Evolutionary conservation across 192 early-diverging fungal species (phyloP), one percentile per base, ranked within the genome.

Genomic region (Linnemannia exigua): DNA sequence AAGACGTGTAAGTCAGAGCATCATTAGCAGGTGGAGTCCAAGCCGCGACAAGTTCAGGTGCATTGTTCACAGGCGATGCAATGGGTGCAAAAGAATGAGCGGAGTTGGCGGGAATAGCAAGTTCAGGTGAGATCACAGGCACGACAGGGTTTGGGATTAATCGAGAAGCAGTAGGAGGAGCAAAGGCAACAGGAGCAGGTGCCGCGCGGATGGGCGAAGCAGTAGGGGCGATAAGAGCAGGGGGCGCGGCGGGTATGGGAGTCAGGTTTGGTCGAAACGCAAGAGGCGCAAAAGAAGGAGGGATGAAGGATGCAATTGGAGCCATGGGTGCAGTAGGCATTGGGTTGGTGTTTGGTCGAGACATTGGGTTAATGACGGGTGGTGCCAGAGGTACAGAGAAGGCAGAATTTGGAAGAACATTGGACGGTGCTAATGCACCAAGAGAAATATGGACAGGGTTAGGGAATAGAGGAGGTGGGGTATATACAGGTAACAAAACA

Each of bases 1-100:
- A 75, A 6, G 84, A 86, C 1, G 84, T 80, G 50, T 67, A 86
- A 8, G 84, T 86, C 38, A 86, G 74, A 8, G 52, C 67, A 70
- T 79, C 54, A 28, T 72, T 66, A 11, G 82, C 47, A 48, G 74
- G 69, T 14, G 67, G 41, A 22, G 67, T 52, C 82, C 76, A 84
- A 6, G 36, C 61, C 20, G 67, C 47, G 4, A 37, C 38, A 33
- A 36, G 31, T 12, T 20, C 12, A 17, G 15, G 74, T 7, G 25
- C 6, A 25, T 20, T 33, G 15, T 63, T 61, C 36, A 35, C 36
- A 20, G 38, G 58, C 3, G 28, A n/a, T 14, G 46, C 6, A 41
- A 38, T 22, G 41, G 47, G 35, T 2, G 15, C 44, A 48, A 14
- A 5, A 2, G 61, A 6, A 5, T n/a, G 69, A 38, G 15, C 3